Conservation (phyloP, 1,284 basidiomycete species). For the Apiotrichum mycotoxinovorans region DNA sequence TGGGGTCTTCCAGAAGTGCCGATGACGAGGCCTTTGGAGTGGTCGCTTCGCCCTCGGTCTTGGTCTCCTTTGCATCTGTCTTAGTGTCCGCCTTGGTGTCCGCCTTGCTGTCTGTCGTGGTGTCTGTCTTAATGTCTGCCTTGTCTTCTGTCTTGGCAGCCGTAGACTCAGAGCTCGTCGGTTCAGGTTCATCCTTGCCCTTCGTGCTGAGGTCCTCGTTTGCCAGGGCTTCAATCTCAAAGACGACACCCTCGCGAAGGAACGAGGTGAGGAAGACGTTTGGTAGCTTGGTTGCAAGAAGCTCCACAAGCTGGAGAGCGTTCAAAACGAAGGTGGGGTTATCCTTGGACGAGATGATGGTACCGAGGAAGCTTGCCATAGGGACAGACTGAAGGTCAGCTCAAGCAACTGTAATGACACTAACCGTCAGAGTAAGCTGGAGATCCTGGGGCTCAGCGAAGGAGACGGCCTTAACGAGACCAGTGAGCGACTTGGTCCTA, state of each 20-base stretch:
- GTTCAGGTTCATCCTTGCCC: conserved; percentile 20
- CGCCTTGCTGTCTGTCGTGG: not conserved
- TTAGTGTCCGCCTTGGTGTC: conserved; percentile 21
- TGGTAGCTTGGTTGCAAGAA: conserved; percentile 76
- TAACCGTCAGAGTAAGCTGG: conserved; percentile 68
- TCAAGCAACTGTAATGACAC: conserved; percentile 19
- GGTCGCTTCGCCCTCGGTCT: not conserved
- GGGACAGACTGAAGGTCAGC: conserved; percentile 66
- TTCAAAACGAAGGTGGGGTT: conserved; percentile 77
- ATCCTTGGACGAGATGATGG: conserved; percentile 84
- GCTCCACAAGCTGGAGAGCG: conserved; percentile 84
- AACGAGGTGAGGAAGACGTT: conserved; percentile 79
- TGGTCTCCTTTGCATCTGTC: not conserved
- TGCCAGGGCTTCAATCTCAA: conserved; percentile 77
- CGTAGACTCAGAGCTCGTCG: not conserved
- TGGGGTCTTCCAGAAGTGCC: conserved; percentile 20
- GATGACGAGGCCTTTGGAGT: conserved; percentile 2
- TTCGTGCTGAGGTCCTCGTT: conserved; percentile 57
- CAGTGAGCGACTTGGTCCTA: conserved; percentile 78
- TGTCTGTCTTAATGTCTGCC: conserved; percentile 19
- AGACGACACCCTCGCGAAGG: conserved; percentile 87
- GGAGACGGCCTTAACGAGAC: conserved; percentile 79
- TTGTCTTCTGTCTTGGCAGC: conserved; percentile 8
- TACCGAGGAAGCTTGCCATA: conserved; percentile 85
- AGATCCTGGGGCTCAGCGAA: conserved; percentile 75